Evolutionary conservation across 2,329 filamentous ascomycete species (phyloP).

Genomic region (Colletotrichum salicis): DNA sequence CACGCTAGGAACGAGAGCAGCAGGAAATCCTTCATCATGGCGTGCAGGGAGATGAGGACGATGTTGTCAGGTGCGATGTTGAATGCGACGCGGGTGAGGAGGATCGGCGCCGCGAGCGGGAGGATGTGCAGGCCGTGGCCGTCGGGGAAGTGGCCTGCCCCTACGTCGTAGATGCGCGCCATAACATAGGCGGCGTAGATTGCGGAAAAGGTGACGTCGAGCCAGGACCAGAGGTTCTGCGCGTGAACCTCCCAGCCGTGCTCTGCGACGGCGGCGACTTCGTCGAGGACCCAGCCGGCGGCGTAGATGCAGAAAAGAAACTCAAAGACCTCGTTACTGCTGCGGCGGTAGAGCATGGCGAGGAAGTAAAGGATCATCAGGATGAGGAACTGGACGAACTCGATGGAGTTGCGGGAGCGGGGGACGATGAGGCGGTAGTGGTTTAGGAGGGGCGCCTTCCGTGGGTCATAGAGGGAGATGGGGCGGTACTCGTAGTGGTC

Average conservation of each 20-base stretch:
- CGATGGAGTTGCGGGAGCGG: constrained; percentile 72
- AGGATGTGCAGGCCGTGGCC: constrained; percentile 72
- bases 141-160: constrained; percentile 44
- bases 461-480: constrained; percentile 75
- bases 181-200: constrained; percentile 72
- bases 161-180: constrained; percentile 67
- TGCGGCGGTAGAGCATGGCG: constrained; percentile 70
- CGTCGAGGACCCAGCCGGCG: constrained; percentile 74
- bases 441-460: constrained; percentile 73
- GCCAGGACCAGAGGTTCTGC: constrained; percentile 79
- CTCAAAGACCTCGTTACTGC: constrained; percentile 62
- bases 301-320: constrained; percentile 72
- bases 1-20: constrained; percentile 64
- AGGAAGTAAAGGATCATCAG: constrained; percentile 71
- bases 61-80: constrained; percentile 80
- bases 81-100: constrained; percentile 77
- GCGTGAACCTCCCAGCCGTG: constrained; percentile 76
- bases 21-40: constrained; percentile 80
- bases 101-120: constrained; percentile 73
- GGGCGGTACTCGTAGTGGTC: constrained; percentile 79
- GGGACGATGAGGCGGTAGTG: constrained; percentile 79
- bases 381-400: constrained; percentile 73
- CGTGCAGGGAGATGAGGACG: constrained; percentile 77
- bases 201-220: constrained; percentile 74
- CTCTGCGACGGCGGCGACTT: constrained; percentile 72